Percentiles rank a stretch among this genome's conserved stretches.
These are phyloP conservation scores for Paramecium pentaurelia DNA, from an alignment of 73 alveolate species.

Conservation along the genomic window DNA sequence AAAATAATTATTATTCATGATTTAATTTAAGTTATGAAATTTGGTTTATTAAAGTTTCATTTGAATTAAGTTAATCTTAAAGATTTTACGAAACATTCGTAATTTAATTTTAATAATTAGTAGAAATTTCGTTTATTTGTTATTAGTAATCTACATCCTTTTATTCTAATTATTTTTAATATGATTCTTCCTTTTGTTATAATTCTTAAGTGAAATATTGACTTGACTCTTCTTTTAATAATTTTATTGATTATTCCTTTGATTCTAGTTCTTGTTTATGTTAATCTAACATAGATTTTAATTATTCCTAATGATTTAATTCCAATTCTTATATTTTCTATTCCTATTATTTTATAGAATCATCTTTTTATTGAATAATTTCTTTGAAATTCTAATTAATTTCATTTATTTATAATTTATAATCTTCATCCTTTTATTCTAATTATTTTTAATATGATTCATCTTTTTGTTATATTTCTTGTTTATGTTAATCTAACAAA, in stretches of 20 bases:
- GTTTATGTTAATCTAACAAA: neutral
- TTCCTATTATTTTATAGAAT: neutral
- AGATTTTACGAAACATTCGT: neutral
- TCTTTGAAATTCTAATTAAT: neutral
- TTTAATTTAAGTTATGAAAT: neutral
- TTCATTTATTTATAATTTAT: neutral
- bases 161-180: neutral
- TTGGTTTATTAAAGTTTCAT: neutral
- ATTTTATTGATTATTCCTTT: neutral
- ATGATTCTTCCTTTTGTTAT: neutral
- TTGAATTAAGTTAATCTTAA: too few species aligned
- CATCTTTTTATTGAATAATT: neutral
- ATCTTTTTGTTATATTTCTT: neutral
- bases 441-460: neutral
- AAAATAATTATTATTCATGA: neutral
- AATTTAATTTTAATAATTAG: neutral
- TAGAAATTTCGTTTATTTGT: neutral
- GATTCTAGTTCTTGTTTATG: neutral
- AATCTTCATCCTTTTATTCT: neutral
- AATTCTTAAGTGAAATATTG: neutral
- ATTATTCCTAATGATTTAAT: neutral
- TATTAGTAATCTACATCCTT: neutral
- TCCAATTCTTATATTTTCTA: neutral
- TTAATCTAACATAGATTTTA: neutral
- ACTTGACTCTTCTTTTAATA: neutral